These are phyloP conservation scores for Gossypium anomalum DNA, from an alignment of 345 rosid genomes.

Conservation along the genomic window DNA sequence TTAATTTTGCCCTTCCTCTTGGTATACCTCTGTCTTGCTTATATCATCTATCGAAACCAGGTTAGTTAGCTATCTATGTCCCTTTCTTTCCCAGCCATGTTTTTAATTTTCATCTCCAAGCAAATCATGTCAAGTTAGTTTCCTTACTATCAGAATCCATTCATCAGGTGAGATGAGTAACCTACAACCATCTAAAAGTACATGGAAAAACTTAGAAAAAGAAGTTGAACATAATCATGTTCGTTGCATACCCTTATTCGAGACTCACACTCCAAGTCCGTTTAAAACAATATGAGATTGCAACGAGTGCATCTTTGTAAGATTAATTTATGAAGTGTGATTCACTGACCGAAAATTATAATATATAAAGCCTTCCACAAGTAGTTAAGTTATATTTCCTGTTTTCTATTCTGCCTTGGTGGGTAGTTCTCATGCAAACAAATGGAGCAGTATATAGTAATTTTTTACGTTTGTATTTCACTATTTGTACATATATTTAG, in stretches of 20 bases:
- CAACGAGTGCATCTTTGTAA: background rate
- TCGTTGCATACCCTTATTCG: too few relatives aligned
- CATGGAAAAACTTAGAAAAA: too few relatives aligned
- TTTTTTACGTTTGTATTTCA: background rate
- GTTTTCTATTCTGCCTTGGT: background rate
- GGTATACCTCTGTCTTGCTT: slow-evolving; percentile 76
- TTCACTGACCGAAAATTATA: background rate
- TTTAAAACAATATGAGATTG: background rate
- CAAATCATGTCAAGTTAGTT: background rate
- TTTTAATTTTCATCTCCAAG: background rate
- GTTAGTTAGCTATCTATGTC: slow-evolving; percentile 30
- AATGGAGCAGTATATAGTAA: background rate
- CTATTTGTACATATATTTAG: background rate
- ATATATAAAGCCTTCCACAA: background rate
- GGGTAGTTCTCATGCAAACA: background rate
- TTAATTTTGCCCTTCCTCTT: slow-evolving; percentile 88
- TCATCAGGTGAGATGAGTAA: background rate
- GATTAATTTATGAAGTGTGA: background rate
- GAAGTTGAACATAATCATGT: too few relatives aligned
- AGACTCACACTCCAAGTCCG: too few relatives aligned
- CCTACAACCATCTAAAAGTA: background rate
- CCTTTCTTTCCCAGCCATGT: background rate
- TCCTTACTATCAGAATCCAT: background rate
- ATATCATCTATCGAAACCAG: slow-evolving; percentile 82
- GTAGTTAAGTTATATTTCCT: background rate